Evolutionary conservation across 345 rosid genomes (phyloP), one percentile per base, ranked within the genome.

Genomic region (Populus pruinosa): DNA sequence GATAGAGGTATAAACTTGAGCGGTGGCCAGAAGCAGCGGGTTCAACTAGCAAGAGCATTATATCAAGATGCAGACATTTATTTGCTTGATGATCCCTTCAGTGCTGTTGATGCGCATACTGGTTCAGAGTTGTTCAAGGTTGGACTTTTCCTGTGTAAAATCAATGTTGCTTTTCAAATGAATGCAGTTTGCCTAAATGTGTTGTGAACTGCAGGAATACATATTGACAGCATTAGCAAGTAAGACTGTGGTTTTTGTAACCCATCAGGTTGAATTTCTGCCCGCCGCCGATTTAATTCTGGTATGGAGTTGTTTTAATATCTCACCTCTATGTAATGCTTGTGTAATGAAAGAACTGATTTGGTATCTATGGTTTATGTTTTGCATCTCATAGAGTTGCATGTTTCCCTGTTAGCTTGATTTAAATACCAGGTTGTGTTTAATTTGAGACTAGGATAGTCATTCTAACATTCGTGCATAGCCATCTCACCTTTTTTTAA

Each of bases 81-180:
- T 85, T 88, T 96, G 76, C 97, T 96, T 67, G 99, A 96, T 79
- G 99, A 96, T 78, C 99, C 99, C 69, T 96, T 96, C 83, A 96
- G 99, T 87, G 99, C 99, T 69, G 97, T 96, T 80, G 99, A 96
- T 88, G 99, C 98, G 29, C 99, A 96, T 75, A 96, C 99, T 3
- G 90, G 99, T 80, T 92, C 99, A 72, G 99, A 96, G 56, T 80
- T 96, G 82, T 96, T 96, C 85, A 90, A 90, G 95, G 99, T 96
- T 82, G 84, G 85, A 74, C 13, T 67, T 81, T 9, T 59, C 62
- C 50, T 35, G 73, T 20, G 8, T 68, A 71, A 78, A 35, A 27
- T 33, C 71, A 39, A 44, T 61, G n/a, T 70, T 66, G 65, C 77
- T 38, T 4, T 71, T 70, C 47, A 36, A 77, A 55, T 76, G 1